Base-by-base conservation (phyloP, 805 yeast genomes). In the Teunomyces atbi region DNA sequence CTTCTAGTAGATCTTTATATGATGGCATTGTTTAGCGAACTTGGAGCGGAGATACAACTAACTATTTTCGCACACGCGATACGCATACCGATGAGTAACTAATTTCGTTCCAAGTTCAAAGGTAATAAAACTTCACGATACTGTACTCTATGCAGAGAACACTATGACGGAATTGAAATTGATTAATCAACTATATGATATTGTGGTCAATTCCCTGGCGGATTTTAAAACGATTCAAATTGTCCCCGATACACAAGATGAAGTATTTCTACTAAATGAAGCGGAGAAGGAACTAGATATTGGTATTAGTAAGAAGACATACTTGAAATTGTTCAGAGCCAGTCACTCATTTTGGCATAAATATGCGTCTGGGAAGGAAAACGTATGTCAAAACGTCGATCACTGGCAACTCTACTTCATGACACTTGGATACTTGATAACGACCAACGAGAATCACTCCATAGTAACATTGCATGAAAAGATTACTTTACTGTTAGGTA, bases 391-490 rank as follows among this genome's bases (percentile, higher is more conserved):
- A 12, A 11, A n/a, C 6, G 21, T 19, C 6, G 39, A 45, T 13
- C 53, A 52, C 12, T 42, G 49, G 50, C 47, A 55, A 6, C 10
- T 56, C 15, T 69, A 69, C 45, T 52, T 54, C 41, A 62, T 65
- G 53, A 64, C 73, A 0, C 40, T 68, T n/a, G 67, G 73, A 1
- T 60, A 60, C 38, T 49, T 72, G 34, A 36, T 64, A 13, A 70
- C 74, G 12, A 67, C 75, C 13, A 68, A 71, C 47, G 77, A 72
- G 42, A 61, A 69, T 51, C 68, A 66, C 44, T 60, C 66, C 13
- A 53, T 63, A 1, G 49, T 69, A 28, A 35, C 47, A 4, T 33
- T 62, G 4, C 76, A 71, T 49, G 69, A 69, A 38, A 30, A 34
- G 15, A 49, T 60, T 1, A 46, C 61, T 2, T 32, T 33, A 28